Conservation (phyloP, 1,139 yeast species). For the Scheffersomyces cryptocercus region DNA sequence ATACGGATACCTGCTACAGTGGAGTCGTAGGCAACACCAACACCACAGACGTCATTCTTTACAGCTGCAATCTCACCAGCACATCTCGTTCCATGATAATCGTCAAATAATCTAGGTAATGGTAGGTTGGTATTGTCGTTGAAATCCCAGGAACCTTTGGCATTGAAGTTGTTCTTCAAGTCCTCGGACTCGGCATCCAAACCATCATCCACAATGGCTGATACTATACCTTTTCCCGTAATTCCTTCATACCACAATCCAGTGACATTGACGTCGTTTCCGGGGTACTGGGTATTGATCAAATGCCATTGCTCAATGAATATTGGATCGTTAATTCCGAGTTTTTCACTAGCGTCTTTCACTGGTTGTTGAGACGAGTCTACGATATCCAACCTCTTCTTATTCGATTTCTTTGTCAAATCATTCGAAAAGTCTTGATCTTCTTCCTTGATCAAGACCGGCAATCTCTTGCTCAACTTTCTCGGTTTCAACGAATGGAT, state of each 20-base stretch:
- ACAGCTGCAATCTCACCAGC: slow-evolving; percentile 97
- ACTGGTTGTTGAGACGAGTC: slow-evolving; percentile 51
- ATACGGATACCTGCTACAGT: slow-evolving; percentile 90
- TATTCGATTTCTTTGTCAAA: neutral
- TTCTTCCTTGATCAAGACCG: slow-evolving; percentile 29
- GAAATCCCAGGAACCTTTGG: slow-evolving; percentile 87
- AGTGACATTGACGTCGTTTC: slow-evolving; percentile 83
- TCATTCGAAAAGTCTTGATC: neutral
- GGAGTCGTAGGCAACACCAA: slow-evolving; percentile 89
- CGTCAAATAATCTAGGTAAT: slow-evolving; percentile 77
- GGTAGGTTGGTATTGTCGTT: slow-evolving; percentile 78
- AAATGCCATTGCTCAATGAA: slow-evolving; percentile 91
- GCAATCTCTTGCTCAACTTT: slow-evolving; percentile 46
- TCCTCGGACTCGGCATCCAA: slow-evolving; percentile 79
- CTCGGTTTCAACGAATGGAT: slow-evolving; percentile 55
- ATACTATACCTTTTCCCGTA: slow-evolving; percentile 79
- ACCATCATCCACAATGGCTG: slow-evolving; percentile 95
- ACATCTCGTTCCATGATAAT: slow-evolving; percentile 95
- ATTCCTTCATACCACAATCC: slow-evolving; percentile 83
- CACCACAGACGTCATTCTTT: slow-evolving; percentile 85
- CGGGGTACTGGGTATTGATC: slow-evolving; percentile 67
- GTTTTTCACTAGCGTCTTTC: slow-evolving; percentile 49
- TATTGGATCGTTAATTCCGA: slow-evolving; percentile 75
- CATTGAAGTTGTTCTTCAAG: slow-evolving; percentile 66
- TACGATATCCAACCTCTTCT: slow-evolving; percentile 19